Conservation (phyloP, 2,329 filamentous ascomycete species). For the Fusarium dimerum region DNA sequence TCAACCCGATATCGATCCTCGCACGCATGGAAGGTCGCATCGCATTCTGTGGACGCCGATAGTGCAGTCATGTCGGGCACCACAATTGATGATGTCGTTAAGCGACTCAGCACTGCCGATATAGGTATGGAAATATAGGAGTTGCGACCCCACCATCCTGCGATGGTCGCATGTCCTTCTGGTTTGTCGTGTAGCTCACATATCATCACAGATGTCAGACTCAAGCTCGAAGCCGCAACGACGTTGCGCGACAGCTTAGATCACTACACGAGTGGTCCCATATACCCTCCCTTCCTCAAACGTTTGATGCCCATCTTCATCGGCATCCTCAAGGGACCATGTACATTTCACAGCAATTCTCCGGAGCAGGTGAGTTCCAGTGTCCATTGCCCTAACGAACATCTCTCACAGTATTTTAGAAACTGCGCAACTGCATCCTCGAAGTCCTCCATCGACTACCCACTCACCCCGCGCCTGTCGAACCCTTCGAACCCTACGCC, state of each 20-base stretch:
- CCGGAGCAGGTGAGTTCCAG: conserved; percentile 72
- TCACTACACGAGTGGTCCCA: conserved; percentile 74
- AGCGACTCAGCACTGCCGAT: conserved; percentile 58
- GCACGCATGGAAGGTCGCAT: conserved; percentile 38
- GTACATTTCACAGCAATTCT: conserved; percentile 88
- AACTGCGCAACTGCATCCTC: conserved; percentile 88
- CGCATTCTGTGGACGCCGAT: conserved; percentile 42
- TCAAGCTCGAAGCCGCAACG: conserved; percentile 79
- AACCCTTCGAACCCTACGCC: conserved; percentile 86
- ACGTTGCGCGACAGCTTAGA: conserved; percentile 92
- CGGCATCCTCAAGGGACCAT: conserved; percentile 78
- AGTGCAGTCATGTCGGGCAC: conserved; percentile 61
- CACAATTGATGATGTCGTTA: conserved; percentile 64
- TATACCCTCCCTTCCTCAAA: conserved; percentile 80
- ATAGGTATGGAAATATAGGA: conserved; percentile 43
- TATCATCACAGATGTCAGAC: conserved; percentile 66
- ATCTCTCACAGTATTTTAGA: conserved; percentile 48
- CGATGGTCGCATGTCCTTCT: conserved; percentile 21
- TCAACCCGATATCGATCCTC: conserved; percentile 21
- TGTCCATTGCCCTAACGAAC: background rate
- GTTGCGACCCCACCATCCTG: conserved; percentile 7
- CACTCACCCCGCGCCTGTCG: conserved; percentile 68
- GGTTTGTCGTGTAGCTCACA: conserved; percentile 4
- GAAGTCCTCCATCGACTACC: conserved; percentile 90
- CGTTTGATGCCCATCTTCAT: conserved; percentile 90